phyloP scores from a whole-genome alignment of 371 early-diverging fungal genomes.

The Sanchytrium tribonematis region DNA sequence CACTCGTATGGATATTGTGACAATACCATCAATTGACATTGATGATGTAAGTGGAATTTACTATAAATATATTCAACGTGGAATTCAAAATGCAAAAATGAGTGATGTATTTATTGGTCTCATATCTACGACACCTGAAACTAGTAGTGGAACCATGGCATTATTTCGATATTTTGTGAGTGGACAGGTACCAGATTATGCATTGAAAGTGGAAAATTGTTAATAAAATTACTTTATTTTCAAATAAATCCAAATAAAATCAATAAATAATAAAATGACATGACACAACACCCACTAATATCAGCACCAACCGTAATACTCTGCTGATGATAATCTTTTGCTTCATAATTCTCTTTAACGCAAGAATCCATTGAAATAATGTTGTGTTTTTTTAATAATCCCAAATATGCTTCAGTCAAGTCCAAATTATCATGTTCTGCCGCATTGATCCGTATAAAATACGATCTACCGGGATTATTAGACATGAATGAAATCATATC shows the following conservation, averaged over 20 bases:
- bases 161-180: too few relatives aligned
- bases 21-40: too few relatives aligned
- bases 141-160: too few relatives aligned
- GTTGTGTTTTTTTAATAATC: not conserved
- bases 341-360: not conserved
- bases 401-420: not conserved
- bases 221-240: too few relatives aligned
- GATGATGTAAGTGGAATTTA: too few relatives aligned
- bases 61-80: too few relatives aligned
- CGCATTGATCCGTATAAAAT: not conserved
- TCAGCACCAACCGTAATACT: not conserved
- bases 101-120: too few relatives aligned
- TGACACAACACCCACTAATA: not conserved
- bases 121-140: too few relatives aligned
- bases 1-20: too few relatives aligned
- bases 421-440: not conserved
- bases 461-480: not conserved
- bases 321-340: not conserved
- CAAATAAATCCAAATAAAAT: not conserved
- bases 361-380: not conserved
- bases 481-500: not conserved
- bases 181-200: too few relatives aligned
- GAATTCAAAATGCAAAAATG: too few relatives aligned
- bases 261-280: not conserved
- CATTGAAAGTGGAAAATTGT: too few relatives aligned